These are phyloP conservation scores for Colletotrichum agaves DNA, from an alignment of 2,329 filamentous ascomycete genomes.

Conservation along the genomic window DNA sequence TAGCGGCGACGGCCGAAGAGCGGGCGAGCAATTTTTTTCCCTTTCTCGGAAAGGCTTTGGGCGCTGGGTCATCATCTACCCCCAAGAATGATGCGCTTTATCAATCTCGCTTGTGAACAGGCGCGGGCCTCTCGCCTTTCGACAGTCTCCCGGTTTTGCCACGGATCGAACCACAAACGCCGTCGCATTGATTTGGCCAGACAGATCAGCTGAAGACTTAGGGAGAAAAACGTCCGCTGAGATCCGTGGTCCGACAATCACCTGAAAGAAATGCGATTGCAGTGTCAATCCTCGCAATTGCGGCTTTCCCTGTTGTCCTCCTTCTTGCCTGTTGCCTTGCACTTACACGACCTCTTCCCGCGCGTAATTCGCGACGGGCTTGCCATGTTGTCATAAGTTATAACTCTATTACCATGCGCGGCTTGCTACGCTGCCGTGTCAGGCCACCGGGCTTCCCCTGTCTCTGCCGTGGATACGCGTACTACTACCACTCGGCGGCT, in stretches of 20 bases:
- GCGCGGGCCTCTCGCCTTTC: slow-evolving; percentile 36
- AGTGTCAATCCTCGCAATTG: background rate
- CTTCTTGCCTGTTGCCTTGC: background rate
- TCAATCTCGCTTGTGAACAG: slow-evolving; percentile 38
- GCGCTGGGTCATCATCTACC: slow-evolving; percentile 1
- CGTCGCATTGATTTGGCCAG: background rate
- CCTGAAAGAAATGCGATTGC: background rate
- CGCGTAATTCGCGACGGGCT: slow-evolving; percentile 31
- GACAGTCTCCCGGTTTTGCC: slow-evolving; percentile 37
- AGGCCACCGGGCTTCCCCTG: slow-evolving; percentile 32
- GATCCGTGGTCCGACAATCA: no score
- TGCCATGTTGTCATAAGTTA: slow-evolving; percentile 36
- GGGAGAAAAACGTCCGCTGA: no score
- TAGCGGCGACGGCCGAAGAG: slow-evolving; percentile 30
- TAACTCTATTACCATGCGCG: slow-evolving; percentile 30
- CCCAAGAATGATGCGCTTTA: slow-evolving; percentile 37
- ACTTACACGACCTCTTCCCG: slow-evolving; percentile 3
- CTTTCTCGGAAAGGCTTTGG: slow-evolving; percentile 22
- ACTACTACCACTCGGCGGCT: slow-evolving; percentile 26
- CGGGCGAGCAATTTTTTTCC: slow-evolving; percentile 31
- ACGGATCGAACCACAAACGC: slow-evolving; percentile 35
- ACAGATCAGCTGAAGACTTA: background rate
- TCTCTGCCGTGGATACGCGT: slow-evolving; percentile 24
- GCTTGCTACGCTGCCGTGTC: slow-evolving; percentile 35
- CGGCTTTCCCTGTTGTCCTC: background rate